These are phyloP conservation scores for Neospermospora avenae DNA, from an alignment of 2,329 filamentous ascomycete genomes.

Conservation along the genomic window DNA sequence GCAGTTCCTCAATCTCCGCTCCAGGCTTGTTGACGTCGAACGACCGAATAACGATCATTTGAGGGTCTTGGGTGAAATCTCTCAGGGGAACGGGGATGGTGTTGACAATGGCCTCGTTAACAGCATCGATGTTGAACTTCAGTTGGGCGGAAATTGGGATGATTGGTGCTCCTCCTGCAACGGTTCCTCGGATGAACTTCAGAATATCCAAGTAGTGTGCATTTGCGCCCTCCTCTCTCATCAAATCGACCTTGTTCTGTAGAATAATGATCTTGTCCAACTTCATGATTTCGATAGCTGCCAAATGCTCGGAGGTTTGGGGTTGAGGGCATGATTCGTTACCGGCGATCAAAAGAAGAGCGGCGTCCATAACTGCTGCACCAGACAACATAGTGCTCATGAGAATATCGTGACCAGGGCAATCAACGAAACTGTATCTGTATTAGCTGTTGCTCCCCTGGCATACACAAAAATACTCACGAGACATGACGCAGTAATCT, in stretches of 20 bases:
- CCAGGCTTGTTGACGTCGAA: conserved; percentile 99
- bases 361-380: conserved; percentile 98
- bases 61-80: conserved; percentile 87
- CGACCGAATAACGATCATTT: conserved; percentile 99
- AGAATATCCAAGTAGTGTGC: conserved; percentile 96
- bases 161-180: conserved; percentile 90
- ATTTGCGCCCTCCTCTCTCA: conserved; percentile 91
- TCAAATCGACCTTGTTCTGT: conserved; percentile 98
- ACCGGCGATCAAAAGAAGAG: conserved; percentile 90
- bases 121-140: conserved; percentile 99
- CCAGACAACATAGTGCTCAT: conserved; percentile 99
- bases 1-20: conserved; percentile 96
- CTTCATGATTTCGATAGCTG: conserved; percentile 99
- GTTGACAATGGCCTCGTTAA: conserved; percentile 93
- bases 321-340: conserved; percentile 98
- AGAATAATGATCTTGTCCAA: conserved; percentile 99
- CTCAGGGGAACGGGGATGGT: conserved; percentile 89
- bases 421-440: conserved; percentile 80
- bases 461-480: conserved; percentile 51
- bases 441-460: conserved; percentile 28
- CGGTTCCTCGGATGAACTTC: conserved; percentile 97
- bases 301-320: conserved; percentile 97
- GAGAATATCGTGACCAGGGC: conserved; percentile 99
- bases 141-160: conserved; percentile 97
- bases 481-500: conserved; percentile 87